Conservation (phyloP, 2,329 filamentous ascomycete genomes). For the Cladorrhinum sp. region DNA sequence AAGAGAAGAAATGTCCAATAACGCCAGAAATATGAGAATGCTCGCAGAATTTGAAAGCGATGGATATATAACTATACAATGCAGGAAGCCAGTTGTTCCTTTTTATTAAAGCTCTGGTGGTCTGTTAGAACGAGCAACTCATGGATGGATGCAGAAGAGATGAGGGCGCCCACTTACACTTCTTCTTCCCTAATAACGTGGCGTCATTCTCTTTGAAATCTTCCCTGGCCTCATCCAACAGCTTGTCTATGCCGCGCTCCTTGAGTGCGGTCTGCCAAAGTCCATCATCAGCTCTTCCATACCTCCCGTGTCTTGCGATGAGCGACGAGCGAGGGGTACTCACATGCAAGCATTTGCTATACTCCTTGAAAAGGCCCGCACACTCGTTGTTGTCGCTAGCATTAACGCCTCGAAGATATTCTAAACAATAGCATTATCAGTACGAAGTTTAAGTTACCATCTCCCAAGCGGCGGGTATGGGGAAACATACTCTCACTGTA, state of each 20-base stretch:
- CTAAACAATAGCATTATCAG: slow-evolving; percentile 43
- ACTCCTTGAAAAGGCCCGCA: slow-evolving; percentile 78
- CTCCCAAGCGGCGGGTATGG: not conserved
- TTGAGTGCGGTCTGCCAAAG: slow-evolving; percentile 71
- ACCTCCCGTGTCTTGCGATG: slow-evolving; percentile 31
- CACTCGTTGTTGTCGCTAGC: slow-evolving; percentile 77
- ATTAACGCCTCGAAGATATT: slow-evolving; percentile 84
- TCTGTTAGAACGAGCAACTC: not conserved
- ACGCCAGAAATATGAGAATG: not conserved
- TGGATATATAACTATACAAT: not conserved
- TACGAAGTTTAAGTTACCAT: slow-evolving; percentile 27
- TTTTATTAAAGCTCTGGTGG: not conserved
- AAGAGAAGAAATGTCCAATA: not conserved
- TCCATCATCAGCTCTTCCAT: not conserved
- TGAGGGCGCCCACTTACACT: slow-evolving; percentile 21
- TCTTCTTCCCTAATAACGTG: slow-evolving; percentile 50
- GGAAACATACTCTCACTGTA: slow-evolving; percentile 85
- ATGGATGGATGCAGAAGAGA: not conserved
- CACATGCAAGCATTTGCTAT: slow-evolving; percentile 81
- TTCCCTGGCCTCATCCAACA: slow-evolving; percentile 86
- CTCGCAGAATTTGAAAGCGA: not conserved
- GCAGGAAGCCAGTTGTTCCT: not conserved
- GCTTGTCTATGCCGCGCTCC: slow-evolving; percentile 84
- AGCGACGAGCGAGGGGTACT: not conserved
- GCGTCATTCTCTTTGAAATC: slow-evolving; percentile 85